Evolutionary conservation across 2,329 filamentous ascomycete genomes (phyloP).

Genomic region (Lojkania enalia): DNA sequence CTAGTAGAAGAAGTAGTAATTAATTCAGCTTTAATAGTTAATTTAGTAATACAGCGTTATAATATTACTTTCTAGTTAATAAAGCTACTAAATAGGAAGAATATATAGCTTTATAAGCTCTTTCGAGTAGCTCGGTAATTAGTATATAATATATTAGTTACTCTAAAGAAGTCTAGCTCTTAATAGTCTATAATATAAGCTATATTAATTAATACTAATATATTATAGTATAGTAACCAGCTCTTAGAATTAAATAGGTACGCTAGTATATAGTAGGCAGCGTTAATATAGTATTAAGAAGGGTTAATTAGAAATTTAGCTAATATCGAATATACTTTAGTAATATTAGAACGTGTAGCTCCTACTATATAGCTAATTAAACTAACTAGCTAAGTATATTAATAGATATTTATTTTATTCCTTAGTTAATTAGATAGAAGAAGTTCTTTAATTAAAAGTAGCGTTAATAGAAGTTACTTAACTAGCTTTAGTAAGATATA

Average conservation of each 20-base stretch:
- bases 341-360: conserved; percentile 20
- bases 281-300: conserved; percentile 14
- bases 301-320: conserved; percentile 21
- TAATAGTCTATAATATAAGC: conserved; percentile 13
- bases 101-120: conserved; percentile 25
- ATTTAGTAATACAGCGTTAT: conserved; percentile 9
- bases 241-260: conserved; percentile 17
- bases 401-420: conserved; percentile 13
- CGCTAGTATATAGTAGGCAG: conserved; percentile 11
- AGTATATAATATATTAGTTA: conserved; percentile 20
- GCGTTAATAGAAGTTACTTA: neutral
- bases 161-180: conserved; percentile 17
- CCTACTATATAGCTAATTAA: conserved; percentile 19
- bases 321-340: conserved; percentile 18
- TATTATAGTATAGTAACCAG: conserved; percentile 11
- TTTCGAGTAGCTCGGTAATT: conserved; percentile 15
- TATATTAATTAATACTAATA: conserved; percentile 3
- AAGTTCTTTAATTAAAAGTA: conserved; percentile 5
- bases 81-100: conserved; percentile 20
- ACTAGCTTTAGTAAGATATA: conserved; percentile 5
- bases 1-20: conserved; percentile 6
- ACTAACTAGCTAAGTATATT: conserved; percentile 15
- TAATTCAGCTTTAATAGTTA: conserved; percentile 16
- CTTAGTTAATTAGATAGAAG: conserved; percentile 11
- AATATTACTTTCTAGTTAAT: too few relatives aligned